Evolutionary conservation across 108 stramenopile genomes (phyloP), one percentile per base, ranked within the genome.

Genomic region (Skeletonema menzelii): DNA sequence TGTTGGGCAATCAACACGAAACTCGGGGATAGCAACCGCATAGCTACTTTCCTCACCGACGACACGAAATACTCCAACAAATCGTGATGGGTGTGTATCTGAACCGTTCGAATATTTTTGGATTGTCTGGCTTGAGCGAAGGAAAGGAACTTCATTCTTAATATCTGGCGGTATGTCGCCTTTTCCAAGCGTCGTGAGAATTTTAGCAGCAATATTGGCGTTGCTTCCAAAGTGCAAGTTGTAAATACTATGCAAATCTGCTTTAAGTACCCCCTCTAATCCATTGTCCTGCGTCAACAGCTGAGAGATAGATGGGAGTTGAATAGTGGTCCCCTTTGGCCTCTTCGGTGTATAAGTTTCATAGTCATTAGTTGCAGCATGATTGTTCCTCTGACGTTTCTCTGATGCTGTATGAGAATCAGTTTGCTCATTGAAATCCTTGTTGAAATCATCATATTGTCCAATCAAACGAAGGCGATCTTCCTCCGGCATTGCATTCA

Each of bases 11-110:
- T 71, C 46, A 12, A 79, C 65, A 59, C 59, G 49, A 53, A 79
- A 79, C 44, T 71, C 58, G 31, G 77, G 77, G 17, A 79, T 60
- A 42, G 59, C 77, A 27, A 67, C 77, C 5, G 62, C 70, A 72
- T 53, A 79, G 10, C 44, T 65, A 15, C n/a, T 35, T 17, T 60
- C 31, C 4, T 58, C 11, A 22, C 27, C 56, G 7, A 20, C 27
- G n/a, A 60, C 58, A 19, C 65, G 62, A 56, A 59, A 64, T 20
- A 67, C 65, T 28, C 77, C 77, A 38, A 71, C 56, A 46, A 58
- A 79, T 11, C 70, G 69, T 46, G 61, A 49, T 62, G 68, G 68
- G 2, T 34, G 24, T 58, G 24, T 65, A 8, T 27, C 38, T 27
- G 56, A 68, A 57, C 44, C 60, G 14, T 60, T 22, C 17, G 76